Evolutionary conservation across 2,329 filamentous ascomycete genomes (phyloP), one percentile per base, ranked within the genome.

Genomic region (Blastomyces parvus): DNA sequence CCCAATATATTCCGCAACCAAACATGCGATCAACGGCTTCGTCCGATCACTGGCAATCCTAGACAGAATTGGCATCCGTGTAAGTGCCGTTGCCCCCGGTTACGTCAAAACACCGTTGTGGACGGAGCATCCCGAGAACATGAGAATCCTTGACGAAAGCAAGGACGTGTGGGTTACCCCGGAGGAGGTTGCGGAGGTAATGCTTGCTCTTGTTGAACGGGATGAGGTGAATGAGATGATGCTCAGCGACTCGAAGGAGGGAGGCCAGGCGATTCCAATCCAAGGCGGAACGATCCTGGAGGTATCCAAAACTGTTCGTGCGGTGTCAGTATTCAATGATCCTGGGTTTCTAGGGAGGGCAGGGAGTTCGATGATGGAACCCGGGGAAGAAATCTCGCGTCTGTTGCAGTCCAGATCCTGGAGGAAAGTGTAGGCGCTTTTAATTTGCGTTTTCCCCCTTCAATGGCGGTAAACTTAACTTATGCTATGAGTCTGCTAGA

Each of bases 21-120:
- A 83, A 64, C 79, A 81, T 64, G 80, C 73, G 8, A 75, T 83
- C 61, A 78, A 70, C 58, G 80, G 79, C 8, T 73, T 83, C 50
- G 66, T 85, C 4, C 79, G 83, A 62, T 78, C 76, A 3, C 69
- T 86, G 17, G 80, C 74, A 0, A 71, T 74, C 0, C 76, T 86
- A 6, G 62, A 73, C 0, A 69, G 68, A 0, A 67, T 82, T 30
- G 82, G 81, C 0, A 83, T 87, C 60, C 74, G 83, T 0, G 83
- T 86, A 19, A 85, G 83, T 25, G 83, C 80, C 6, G 83, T 86
- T 2, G 83, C 83, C 19, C 84, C 84, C 0, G 84, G 84, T 0
- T 72, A 86, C 1, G 84, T 86, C 67, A 84, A 81, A 65, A 86
- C 84, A 14, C 84, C 84, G 7, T 72, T 86, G 5, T 87, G 83